A percentile compares a stretch with the other conserved stretches of the same genome.
Conservation (phyloP, 75 land plant genomes). For the Chamaecyparis obtusa region DNA sequence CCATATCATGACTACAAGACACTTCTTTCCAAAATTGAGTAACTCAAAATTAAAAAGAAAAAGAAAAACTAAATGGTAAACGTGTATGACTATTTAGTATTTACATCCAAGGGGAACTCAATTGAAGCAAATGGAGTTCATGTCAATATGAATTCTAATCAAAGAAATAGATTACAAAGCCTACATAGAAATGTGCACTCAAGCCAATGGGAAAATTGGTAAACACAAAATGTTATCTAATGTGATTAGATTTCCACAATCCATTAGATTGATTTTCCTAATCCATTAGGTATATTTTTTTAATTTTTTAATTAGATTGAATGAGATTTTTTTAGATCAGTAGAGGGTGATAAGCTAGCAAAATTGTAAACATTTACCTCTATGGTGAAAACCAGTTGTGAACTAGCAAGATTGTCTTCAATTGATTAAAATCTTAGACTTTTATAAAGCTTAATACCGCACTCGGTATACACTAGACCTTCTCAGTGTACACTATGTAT, state of each 20-base stretch:
- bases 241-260: too few species aligned
- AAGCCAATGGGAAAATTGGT: not conserved
- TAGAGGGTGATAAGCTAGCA: not conserved
- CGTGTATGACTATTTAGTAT: too few species aligned
- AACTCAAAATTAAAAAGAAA: too few species aligned
- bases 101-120: not conserved
- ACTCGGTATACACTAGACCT: too few species aligned
- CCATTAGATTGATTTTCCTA: too few species aligned
- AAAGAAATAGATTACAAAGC: not conserved
- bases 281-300: too few species aligned
- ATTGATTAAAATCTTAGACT: not conserved
- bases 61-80: too few species aligned
- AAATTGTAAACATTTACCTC: not conserved
- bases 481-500: too few species aligned
- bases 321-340: too few species aligned
- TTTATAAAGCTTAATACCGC: too few species aligned
- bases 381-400: not conserved
- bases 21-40: not conserved
- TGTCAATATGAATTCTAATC: not conserved
- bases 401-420: not conserved
- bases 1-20: not conserved
- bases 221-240: not conserved
- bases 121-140: not conserved
- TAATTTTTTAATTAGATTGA: too few species aligned
- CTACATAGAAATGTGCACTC: not conserved